Base-by-base conservation (phyloP, 2,329 filamentous ascomycete genomes). In the Cytospora piceae region DNA sequence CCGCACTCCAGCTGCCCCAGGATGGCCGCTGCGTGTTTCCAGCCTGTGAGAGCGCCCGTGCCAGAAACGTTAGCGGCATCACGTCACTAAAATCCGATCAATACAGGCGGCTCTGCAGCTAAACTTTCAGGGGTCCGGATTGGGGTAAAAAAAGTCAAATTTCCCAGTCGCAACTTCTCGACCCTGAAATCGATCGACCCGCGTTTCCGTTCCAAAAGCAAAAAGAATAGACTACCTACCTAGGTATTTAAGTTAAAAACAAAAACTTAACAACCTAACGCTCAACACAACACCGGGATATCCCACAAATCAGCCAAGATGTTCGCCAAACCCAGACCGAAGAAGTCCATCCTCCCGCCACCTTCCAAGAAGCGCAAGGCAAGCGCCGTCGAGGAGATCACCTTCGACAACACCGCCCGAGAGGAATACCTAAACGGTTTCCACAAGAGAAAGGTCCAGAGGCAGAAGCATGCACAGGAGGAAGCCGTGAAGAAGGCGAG, bases 391-490 rank as follows among this genome's bases (percentile, higher is more conserved):
- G 92, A 94, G 74, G 92, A 96, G 76, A 90, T 99, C 77, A 87
- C 82, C 61, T 99, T 98, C 79, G 93, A 99, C 79, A 80, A 85
- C 68, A 83, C 84, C 68, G 91, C 91, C 55, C 89, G 95, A 70
- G 82, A 90, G 70, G 93, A 98, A 74, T 99, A 92, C 75, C 83
- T 99, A 65, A 97, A 93, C 0, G 95, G 95, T 3, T 99, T 99
- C 79, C 94, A 94, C 82, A 99, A 98, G 83, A 90, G 95, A 77
- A 98, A 97, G 78, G 80, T 91, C 61, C 90, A 93, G 76, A 86
- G 95, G 46, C 88, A 89, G 70, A 96, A 96, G 80, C 83, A 89
- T 77, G 94, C 94, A 1, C 91, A 95, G 74, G 93, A 95, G 71
- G 83, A 90, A 71, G 92, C 92, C 4, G 88, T 87, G 55, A 90